Conservation (phyloP, 768 basidiomycete genomes). For the Serendipita indica region DNA sequence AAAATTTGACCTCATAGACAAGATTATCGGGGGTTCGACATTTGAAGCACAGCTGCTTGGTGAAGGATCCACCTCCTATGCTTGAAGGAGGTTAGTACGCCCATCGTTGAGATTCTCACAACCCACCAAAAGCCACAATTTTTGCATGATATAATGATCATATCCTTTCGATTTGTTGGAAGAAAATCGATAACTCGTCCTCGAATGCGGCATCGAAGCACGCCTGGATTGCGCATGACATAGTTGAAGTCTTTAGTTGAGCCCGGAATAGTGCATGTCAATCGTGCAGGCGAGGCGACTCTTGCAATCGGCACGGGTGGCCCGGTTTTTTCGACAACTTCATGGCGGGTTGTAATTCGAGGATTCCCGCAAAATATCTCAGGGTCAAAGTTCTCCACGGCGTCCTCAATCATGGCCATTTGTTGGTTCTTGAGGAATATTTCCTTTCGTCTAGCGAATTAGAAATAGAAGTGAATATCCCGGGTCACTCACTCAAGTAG, state of each 20-base stretch:
- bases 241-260: not conserved
- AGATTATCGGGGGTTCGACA: not conserved
- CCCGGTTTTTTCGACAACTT: not conserved
- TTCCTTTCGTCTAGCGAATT: not conserved
- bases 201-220: slow-evolving; percentile 1
- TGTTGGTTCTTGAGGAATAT: not conserved
- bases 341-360: not conserved
- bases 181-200: not conserved
- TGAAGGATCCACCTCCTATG: not conserved
- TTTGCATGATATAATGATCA: not conserved
- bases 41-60: not conserved
- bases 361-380: not conserved
- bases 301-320: not conserved
- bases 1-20: not conserved
- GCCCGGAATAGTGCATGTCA: not conserved
- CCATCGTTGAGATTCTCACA: no score
- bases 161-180: not conserved
- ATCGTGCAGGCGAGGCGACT: not conserved
- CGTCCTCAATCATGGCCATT: no score
- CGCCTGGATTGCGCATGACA: not conserved
- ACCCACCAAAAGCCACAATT: not conserved
- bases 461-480: not conserved
- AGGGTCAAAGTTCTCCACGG: not conserved
- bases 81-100: not conserved
- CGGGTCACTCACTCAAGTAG: not conserved